phyloP scores from a whole-genome alignment of 345 rosid genomes.

The Ceriops decandra region DNA sequence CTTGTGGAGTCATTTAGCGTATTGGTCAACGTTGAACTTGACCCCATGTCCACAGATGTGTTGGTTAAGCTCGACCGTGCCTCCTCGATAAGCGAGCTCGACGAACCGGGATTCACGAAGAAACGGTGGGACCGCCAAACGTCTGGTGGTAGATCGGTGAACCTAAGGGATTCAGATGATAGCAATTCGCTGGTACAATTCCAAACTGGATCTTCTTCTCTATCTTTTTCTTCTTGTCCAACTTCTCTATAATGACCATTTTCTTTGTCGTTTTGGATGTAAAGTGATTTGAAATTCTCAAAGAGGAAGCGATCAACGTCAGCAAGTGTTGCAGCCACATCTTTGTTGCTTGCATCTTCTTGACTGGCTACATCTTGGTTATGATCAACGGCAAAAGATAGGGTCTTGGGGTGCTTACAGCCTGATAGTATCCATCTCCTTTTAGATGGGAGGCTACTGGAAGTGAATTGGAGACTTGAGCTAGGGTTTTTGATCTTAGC shows the following conservation, averaged over 20 bases:
- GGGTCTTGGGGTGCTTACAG: constrained; percentile 64
- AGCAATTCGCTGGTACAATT: background rate
- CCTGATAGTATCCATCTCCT: constrained; percentile 46
- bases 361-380: constrained; percentile 1
- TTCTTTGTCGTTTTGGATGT: constrained; percentile 39
- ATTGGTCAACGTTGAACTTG: constrained; percentile 31
- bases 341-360: constrained; percentile 4
- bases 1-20: background rate
- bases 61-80: constrained; percentile 38
- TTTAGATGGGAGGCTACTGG: constrained; percentile 26
- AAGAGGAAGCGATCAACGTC: constrained; percentile 77
- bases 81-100: constrained; percentile 48
- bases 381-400: constrained; percentile 42
- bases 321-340: constrained; percentile 57
- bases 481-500: constrained; percentile 54
- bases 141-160: constrained; percentile 25
- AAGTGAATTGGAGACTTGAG: constrained; percentile 32
- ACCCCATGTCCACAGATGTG: constrained; percentile 21
- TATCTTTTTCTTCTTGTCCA: constrained; percentile 1
- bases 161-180: constrained; percentile 36
- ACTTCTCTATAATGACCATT: background rate
- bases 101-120: constrained; percentile 39
- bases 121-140: constrained; percentile 42
- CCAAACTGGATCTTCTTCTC: background rate
- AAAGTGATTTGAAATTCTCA: constrained; percentile 84